Base-by-base conservation (phyloP, 78 protist species). In the Kipferlia bialata region DNA sequence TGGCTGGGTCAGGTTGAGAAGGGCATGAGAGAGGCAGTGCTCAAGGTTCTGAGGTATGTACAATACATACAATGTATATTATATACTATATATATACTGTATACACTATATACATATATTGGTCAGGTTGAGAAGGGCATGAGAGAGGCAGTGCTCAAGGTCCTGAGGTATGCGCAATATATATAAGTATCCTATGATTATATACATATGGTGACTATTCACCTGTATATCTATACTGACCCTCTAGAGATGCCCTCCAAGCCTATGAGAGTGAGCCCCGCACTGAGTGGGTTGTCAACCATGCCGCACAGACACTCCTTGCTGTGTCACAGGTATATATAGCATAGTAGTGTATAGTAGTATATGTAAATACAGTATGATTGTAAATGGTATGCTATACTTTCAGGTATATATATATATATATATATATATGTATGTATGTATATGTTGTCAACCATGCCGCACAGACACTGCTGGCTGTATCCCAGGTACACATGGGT, bases 1-100 rank as follows among this genome's bases (percentile, higher is more conserved):
- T 89, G 93, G 93, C 78, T 89, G 48, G 26, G 26, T n/a, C 54
- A 73, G 26, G 78, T 82, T 3, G 83, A 82, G 65, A 0, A 1
- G 0, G 36, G 17, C 10, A 74, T 74, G 70, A 36, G 70, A 1
- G 15, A 0, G 15, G 59, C 84, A 2, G 62, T 86, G n/a, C 0
- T 15, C 3, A 32, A 55, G 56, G 58, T 28, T 0, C 62, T 75
- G 48, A 41, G 10, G 48, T 10, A 41, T n/a, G n/a, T n/a, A n/a
- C n/a, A n/a, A n/a, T n/a, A n/a, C n/a, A n/a, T n/a, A n/a, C n/a
- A n/a, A n/a, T n/a, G n/a, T n/a, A n/a, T n/a, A n/a, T n/a, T n/a
- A n/a, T n/a, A n/a, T n/a, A n/a, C n/a, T n/a, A n/a, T n/a, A n/a
- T n/a, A n/a, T n/a, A n/a, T n/a, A n/a, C n/a, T n/a, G n/a, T n/a